Conservation (phyloP, 2,329 filamentous ascomycete species). For the Arthrobotrys sphaeroides region DNA sequence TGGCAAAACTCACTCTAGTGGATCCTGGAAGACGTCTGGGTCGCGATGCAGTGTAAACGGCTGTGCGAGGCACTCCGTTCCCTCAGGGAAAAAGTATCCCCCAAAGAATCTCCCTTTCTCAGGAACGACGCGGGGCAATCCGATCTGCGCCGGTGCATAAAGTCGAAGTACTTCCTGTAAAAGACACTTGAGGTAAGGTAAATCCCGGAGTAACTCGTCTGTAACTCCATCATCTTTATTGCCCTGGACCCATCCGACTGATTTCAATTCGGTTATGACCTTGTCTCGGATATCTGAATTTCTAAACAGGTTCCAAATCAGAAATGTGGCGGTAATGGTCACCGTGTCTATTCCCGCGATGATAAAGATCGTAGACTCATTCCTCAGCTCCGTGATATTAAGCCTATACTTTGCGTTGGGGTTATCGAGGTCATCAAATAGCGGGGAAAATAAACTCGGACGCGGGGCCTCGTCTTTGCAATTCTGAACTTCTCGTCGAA, state of each 20-base stretch:
- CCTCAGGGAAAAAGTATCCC: conserved; percentile 20
- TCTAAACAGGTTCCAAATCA: conserved; percentile 1
- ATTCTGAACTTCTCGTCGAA: not conserved
- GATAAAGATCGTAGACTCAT: not conserved
- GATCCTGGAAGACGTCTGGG: conserved; percentile 5
- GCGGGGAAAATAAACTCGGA: conserved; percentile 13
- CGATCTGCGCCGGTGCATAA: conserved; percentile 3
- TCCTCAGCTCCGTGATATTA: not conserved
- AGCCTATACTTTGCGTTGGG: conserved; percentile 4
- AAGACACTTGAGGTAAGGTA: conserved; percentile 10
- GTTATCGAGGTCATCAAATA: conserved; percentile 18
- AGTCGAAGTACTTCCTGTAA: conserved; percentile 26
- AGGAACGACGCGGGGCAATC: conserved; percentile 11
- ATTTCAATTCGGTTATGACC: not conserved
- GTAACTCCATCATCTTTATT: not conserved
- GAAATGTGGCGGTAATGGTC: not conserved
- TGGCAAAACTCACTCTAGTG: not conserved
- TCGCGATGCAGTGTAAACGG: conserved; percentile 16
- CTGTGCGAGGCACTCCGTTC: not conserved
- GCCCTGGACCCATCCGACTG: not conserved
- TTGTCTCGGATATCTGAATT: not conserved
- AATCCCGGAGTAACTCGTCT: conserved; percentile 17
- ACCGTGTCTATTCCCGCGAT: conserved; percentile 10
- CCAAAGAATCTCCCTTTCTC: conserved; percentile 18
- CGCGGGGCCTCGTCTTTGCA: not conserved